Evolutionary conservation across 2,329 filamentous ascomycete species (phyloP).

Genomic region (Gaeumannomyces tritici): DNA sequence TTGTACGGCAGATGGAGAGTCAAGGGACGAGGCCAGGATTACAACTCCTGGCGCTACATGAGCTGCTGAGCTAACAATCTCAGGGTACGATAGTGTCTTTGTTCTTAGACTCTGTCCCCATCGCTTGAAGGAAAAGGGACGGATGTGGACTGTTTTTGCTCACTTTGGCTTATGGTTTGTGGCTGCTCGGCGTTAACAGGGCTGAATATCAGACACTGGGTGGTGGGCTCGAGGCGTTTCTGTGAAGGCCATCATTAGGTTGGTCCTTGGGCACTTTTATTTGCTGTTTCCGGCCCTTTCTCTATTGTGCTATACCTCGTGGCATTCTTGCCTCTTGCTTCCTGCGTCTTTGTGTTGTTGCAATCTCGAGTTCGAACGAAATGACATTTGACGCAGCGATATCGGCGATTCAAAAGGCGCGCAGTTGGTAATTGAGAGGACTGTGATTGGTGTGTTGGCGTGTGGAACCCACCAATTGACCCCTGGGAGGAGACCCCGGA

Average conservation of each 20-base stretch:
- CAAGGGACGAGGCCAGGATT: not conserved
- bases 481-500: not conserved
- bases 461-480: not conserved
- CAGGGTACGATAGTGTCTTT: not conserved
- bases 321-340: not conserved
- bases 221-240: not conserved
- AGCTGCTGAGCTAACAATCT: not conserved
- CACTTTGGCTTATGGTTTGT: not conserved
- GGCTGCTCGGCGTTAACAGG: not conserved
- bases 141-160: not conserved
- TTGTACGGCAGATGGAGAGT: not conserved
- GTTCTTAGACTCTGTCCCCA: not conserved
- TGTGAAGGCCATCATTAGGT: not conserved
- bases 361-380: not conserved
- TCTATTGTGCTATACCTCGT: not conserved
- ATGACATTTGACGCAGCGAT: not conserved
- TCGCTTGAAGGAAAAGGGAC: not conserved
- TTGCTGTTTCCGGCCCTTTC: not conserved
- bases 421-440: slow-evolving; percentile 6
- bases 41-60: not conserved
- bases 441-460: slow-evolving; percentile 10
- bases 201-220: not conserved
- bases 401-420: not conserved
- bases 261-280: not conserved
- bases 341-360: not conserved